A percentile compares a stretch with the other conserved stretches of the same genome.
Evolutionary conservation across 164 flowering plant genomes (phyloP).

Genomic region (Magnolia sinica): DNA sequence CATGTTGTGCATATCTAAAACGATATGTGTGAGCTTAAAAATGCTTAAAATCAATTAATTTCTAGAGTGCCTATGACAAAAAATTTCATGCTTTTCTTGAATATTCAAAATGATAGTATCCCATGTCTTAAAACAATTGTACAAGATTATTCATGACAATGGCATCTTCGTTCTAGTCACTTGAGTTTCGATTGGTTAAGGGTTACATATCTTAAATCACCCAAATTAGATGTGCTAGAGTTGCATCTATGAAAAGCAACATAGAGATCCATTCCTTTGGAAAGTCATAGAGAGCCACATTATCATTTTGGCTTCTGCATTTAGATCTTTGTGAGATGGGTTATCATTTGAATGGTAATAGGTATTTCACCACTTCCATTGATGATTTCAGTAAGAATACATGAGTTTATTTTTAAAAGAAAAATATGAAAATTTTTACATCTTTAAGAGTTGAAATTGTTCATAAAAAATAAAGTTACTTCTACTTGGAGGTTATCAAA

Average conservation of each 20-base stretch:
- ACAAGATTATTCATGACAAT: slow-evolving; percentile 7
- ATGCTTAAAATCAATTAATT: neutral
- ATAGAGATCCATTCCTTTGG: neutral
- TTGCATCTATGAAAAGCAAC: slow-evolving; percentile 5
- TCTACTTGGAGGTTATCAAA: neutral
- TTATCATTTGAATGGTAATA: neutral
- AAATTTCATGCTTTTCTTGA: slow-evolving; percentile 1
- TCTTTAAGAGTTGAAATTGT: neutral
- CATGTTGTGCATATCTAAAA: slow-evolving; percentile 8
- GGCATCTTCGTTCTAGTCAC: slow-evolving; percentile 9
- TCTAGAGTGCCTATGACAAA: slow-evolving; percentile 6
- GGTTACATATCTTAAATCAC: slow-evolving; percentile 1
- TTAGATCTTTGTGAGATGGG: slow-evolving; percentile 2
- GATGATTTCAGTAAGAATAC: slow-evolving; percentile 4
- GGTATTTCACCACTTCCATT: slow-evolving; percentile 6
- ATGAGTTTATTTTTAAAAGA: neutral
- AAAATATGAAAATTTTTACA: neutral
- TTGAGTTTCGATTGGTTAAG: slow-evolving; percentile 11
- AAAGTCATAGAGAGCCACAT: neutral
- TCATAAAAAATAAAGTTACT: neutral
- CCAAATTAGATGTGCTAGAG: neutral
- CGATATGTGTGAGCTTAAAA: neutral
- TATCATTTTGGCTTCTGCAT: slow-evolving; percentile 3
- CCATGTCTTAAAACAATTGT: neutral
- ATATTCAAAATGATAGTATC: slow-evolving; percentile 6